Evolutionary conservation across 1,284 basidiomycete species (phyloP), one percentile per base, ranked within the genome.

Genomic region (Entoloma clypeatum): DNA sequence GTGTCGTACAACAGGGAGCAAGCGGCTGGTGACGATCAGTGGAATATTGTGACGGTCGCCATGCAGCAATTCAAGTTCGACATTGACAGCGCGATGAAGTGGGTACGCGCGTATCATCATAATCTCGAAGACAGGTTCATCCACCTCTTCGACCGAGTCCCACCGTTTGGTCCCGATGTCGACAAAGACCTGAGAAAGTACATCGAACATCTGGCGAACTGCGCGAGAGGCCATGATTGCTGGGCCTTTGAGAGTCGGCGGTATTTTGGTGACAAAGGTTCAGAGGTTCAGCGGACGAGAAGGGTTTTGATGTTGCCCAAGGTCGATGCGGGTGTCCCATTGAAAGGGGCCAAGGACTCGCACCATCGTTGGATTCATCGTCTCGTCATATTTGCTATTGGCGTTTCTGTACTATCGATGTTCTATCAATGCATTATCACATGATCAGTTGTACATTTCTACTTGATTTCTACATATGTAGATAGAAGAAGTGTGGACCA

Each of bases 201-300:
- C 40, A 52, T 65, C 17, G 29, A 60, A 26, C 45, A 54, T 10
- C 43, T 65, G 28, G 62, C 44, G 4, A 47, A 55, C 25, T 64
- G 62, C 49, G 54, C 55, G 5, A 53, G 61, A 6, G 58, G 55
- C 13, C 57, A 57, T 29, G 55, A 63, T 35, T 50, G 51, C 14
- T 67, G 64, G 64, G 55, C 53, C 39, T 65, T 59, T 37, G 64
- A 64, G 43, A 55, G 51, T 19, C 47, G 47, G n/a, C 44, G 62
- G 17, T 64, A 66, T 31, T 65, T 59, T 29, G 63, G 63, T 5
- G 51, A 38, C 11, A 55, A 55, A 23, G 62, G 62, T 1, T 16
- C 36, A n/a, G 48, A 60, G 24, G 52, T 63, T 10, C 57, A 62
- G 46, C 43, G 55, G 27, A 55, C 53, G 0, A 44, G 59, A 3